A percentile compares a stretch with the other conserved stretches of the same genome.
phyloP scores from a whole-genome alignment of 768 basidiomycete genomes.

The Leccinum boreale region DNA sequence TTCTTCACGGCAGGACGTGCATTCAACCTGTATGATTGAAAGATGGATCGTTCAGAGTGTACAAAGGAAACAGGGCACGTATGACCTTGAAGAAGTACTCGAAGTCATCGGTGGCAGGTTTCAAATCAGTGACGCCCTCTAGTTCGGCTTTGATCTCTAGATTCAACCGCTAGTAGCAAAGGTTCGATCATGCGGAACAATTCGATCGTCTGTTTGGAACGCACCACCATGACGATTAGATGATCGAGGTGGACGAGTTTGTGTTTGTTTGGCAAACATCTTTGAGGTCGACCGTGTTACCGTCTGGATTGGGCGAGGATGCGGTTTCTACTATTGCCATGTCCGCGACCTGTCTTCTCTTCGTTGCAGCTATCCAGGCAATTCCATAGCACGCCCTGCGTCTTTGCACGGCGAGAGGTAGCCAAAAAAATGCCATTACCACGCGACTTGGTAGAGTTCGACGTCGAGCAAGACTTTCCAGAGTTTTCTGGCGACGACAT shows the following conservation, averaged over 20 bases:
- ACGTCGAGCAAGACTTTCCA: constrained; percentile 36
- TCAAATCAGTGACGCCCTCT: constrained; percentile 71
- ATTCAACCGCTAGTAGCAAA: constrained; percentile 44
- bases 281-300: neutral
- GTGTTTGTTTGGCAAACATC: constrained; percentile 20
- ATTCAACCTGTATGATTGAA: constrained; percentile 54
- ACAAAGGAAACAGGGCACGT: neutral
- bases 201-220: constrained; percentile 20
- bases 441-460: constrained; percentile 33
- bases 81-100: constrained; percentile 78
- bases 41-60: neutral
- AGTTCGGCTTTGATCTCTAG: constrained; percentile 77
- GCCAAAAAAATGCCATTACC: constrained; percentile 36
- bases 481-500: constrained; percentile 51
- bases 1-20: constrained; percentile 72
- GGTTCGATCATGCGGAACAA: neutral
- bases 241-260: constrained; percentile 16
- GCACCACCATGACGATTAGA: constrained; percentile 48
- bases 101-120: constrained; percentile 63
- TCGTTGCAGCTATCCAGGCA: constrained; percentile 14
- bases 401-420: constrained; percentile 15
- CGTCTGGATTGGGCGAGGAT: constrained; percentile 10
- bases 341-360: constrained; percentile 11
- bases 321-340: constrained; percentile 15
- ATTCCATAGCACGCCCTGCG: constrained; percentile 25